Conservation (phyloP, 2,329 filamentous ascomycete species). For the Xenoacremonium recifei region DNA sequence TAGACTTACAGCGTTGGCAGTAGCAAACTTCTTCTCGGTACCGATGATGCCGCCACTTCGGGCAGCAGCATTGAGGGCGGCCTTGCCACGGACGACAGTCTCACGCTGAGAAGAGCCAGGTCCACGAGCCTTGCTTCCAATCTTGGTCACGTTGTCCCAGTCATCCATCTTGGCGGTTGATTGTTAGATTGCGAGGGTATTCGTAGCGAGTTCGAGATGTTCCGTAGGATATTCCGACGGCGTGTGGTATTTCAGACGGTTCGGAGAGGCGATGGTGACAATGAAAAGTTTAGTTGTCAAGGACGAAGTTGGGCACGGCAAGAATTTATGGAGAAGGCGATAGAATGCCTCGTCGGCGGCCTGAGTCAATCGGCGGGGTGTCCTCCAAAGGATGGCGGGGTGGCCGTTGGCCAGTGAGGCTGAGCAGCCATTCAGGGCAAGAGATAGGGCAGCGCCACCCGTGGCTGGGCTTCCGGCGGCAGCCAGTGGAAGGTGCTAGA, state of each 20-base stretch:
- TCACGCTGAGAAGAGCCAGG: slow-evolving; percentile 69
- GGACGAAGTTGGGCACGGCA: slow-evolving; percentile 6
- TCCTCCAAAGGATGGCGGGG: slow-evolving; percentile 22
- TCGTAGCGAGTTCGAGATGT: background rate
- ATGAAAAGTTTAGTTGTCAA: background rate
- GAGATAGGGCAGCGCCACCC: slow-evolving; percentile 21
- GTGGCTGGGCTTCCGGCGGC: slow-evolving; percentile 13
- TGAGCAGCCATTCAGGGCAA: slow-evolving; percentile 1
- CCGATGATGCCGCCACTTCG: slow-evolving; percentile 72
- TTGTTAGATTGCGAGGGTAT: slow-evolving; percentile 9
- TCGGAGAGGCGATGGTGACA: background rate
- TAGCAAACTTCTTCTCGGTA: slow-evolving; percentile 88
- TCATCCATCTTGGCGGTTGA: slow-evolving; percentile 55
- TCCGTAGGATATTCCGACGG: too few relatives aligned
- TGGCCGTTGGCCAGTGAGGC: slow-evolving; percentile 12
- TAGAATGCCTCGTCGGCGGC: slow-evolving; percentile 30
- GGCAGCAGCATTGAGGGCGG: slow-evolving; percentile 84
- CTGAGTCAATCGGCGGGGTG: slow-evolving; percentile 39
- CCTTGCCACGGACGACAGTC: slow-evolving; percentile 83
- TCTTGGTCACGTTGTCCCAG: slow-evolving; percentile 89
- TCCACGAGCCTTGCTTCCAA: slow-evolving; percentile 79
- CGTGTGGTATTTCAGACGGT: background rate
- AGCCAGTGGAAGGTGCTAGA: slow-evolving; percentile 31
- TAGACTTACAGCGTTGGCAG: slow-evolving; percentile 61
- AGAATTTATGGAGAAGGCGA: slow-evolving; percentile 30